Evolutionary conservation across 169 alveolate genomes (phyloP), one percentile per base, ranked within the genome.

Genomic region (Plasmodium billcollinsi): DNA sequence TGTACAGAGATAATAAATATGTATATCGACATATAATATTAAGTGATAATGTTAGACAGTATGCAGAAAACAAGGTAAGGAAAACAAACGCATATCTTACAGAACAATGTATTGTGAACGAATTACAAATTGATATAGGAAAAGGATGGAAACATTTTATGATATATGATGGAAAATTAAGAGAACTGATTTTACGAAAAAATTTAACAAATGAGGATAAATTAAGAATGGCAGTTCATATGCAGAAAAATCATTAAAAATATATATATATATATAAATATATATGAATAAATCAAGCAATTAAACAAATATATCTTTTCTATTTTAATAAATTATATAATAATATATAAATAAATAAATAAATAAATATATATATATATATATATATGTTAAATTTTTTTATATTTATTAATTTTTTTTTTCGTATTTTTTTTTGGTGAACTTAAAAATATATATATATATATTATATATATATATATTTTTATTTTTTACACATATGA

Each of bases 141-240:
- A 96, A 95, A 45, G 97, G 97, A 29, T 95, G 97, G 97, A 95
- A 94, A 74, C 97, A 95, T 89, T 95, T 95, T 66, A 95, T 95
- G 97, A 89, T 93, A 49, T 95, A 91, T 88, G 93, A 94, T 88
- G 94, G 94, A 47, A 88, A 93, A 67, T 88, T 95, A 65, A 94
- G 95, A 47, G 97, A 95, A 70, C 94, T 95, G 9, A 95, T 95
- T 56, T 90, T 95, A 49, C 73, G 97, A 54, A 85, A 93, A 45
- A 92, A 89, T 5, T 39, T 74, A 58, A 92, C 92, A 15, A 78
- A 88, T 9, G 95, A 90, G 45, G 93, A 78, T 29, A 80, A 80
- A 61, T 80, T 80, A 56, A 54, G 80, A 61, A 80, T 80, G 90
- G 80, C 90, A n/a, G 73, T 80, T 61, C 70, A 80, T 14, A 73